Evolutionary conservation across 345 rosid species (phyloP), one percentile per base, ranked within the genome.

Genomic region (Stellera chamaejasme): DNA sequence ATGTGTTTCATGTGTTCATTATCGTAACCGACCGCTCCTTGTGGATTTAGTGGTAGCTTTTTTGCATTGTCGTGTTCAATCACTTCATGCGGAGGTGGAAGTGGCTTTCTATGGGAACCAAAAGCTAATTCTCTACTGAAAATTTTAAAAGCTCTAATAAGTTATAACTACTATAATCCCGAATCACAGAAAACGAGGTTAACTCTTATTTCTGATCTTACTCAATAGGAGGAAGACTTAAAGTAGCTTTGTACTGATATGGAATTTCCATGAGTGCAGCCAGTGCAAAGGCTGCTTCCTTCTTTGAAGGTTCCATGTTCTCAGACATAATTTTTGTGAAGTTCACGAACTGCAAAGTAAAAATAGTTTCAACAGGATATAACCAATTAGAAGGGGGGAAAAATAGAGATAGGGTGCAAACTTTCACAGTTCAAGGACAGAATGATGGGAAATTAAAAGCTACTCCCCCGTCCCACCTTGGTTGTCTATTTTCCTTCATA

Each of bases 241-340:
- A 80, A 39, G 95, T 81, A 44, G 97, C 97, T 72, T 77, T 86
- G 78, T 81, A 93, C 66, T 93, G 99, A 64, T 66, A 53, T 0
- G 99, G 97, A 45, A 93, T 80, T 75, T 93, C 99, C 99, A 93
- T 93, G 43, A 93, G 94, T 46, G 97, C 96, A 59, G 89, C 89
- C 39, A 88, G 97, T 47, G 99, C 99, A 49, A 93, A 93, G 12
- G 85, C 87, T 55, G 96, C 57, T 67, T 93, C 97, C 64, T 88
- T 92, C 72, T 75, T 82, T 10, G 87, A 70, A 49, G 75, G 3
- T 28, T 81, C 86, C 15, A 50, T 64, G 65, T 84, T 79, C 67
- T 82, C 82, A 0, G 91, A 77, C 96, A 89, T 89, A 63, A 93
- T 82, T 66, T 84, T 67, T 14, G 97, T 79, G 74, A 86, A 93